Percentiles rank a stretch among this genome's conserved stretches.
Conservation (phyloP, 1,139 yeast genomes). For the Fermentozyma sake region DNA sequence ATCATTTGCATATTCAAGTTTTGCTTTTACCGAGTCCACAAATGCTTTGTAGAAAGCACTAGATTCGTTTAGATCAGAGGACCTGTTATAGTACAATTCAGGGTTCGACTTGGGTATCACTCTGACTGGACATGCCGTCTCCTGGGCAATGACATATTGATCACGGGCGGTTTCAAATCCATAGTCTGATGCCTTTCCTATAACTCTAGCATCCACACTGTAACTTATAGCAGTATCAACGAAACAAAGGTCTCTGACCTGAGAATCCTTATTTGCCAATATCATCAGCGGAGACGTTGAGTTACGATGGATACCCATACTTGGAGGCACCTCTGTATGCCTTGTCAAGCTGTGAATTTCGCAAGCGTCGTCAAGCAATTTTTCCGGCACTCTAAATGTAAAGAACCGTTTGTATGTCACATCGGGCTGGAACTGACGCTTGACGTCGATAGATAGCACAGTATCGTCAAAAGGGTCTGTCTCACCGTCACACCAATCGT, state of each 20-base stretch:
- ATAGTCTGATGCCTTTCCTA: conserved; percentile 40
- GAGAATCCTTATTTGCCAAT: conserved; percentile 20
- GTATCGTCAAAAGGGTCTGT: conserved; percentile 42
- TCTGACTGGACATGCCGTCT: conserved; percentile 30
- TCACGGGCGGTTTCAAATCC: conserved; percentile 15
- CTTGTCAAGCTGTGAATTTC: conserved; percentile 27
- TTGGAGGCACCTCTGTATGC: conserved; percentile 38
- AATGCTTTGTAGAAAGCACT: conserved; percentile 35
- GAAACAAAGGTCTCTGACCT: conserved; percentile 31
- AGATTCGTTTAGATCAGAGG: conserved; percentile 18
- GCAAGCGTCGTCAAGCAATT: conserved; percentile 37
- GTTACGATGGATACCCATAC: conserved; percentile 27
- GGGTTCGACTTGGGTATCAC: conserved; percentile 30
- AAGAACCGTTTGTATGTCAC: conserved; percentile 35
- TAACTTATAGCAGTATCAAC: conserved; percentile 32
- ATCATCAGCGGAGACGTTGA: conserved; percentile 13
- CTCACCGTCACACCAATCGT: conserved; percentile 48
- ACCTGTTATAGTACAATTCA: conserved; percentile 17
- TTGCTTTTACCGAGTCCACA: conserved; percentile 25
- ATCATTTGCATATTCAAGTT: conserved; percentile 27
- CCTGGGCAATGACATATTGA: conserved; percentile 37
- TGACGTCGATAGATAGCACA: conserved; percentile 27
- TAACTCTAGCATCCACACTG: conserved; percentile 36
- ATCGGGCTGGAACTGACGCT: conserved; percentile 27
- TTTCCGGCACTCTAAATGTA: conserved; percentile 39